phyloP scores from a whole-genome alignment of 495 filamentous ascomycete species.

The Articulospora tetracladia region DNA sequence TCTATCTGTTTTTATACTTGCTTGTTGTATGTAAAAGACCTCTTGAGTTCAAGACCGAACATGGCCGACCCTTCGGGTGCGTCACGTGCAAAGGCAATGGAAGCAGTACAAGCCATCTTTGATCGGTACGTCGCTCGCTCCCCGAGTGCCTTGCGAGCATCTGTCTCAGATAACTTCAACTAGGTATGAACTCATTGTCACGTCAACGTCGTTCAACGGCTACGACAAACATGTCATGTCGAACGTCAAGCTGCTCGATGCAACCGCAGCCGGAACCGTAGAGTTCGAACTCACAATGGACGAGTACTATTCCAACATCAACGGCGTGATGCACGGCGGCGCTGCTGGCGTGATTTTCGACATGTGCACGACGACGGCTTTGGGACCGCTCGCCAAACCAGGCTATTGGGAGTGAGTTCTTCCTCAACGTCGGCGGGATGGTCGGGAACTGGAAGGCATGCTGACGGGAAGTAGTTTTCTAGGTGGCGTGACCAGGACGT shows the following conservation, averaged over 20 bases:
- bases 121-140: constrained; percentile 27
- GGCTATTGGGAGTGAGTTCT: constrained; percentile 37
- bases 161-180: not conserved
- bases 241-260: constrained; percentile 32
- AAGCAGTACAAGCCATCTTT: constrained; percentile 34
- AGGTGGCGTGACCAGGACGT: constrained; percentile 37
- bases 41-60: not conserved
- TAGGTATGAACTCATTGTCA: constrained; percentile 25
- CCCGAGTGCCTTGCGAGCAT: not conserved
- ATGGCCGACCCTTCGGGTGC: constrained; percentile 1
- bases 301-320: constrained; percentile 22
- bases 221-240: constrained; percentile 36
- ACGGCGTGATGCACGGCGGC: constrained; percentile 39
- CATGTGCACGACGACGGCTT: constrained; percentile 40
- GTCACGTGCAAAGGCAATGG: constrained; percentile 27
- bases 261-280: constrained; percentile 24
- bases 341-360: constrained; percentile 42
- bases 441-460: not conserved
- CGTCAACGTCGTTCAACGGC: constrained; percentile 14
- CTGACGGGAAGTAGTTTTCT: constrained; percentile 29
- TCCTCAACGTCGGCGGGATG: constrained; percentile 2
- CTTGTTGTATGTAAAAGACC: no score
- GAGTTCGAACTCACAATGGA: constrained; percentile 19
- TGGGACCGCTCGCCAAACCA: constrained; percentile 34
- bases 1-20: no score